phyloP scores from a whole-genome alignment of 2,329 filamentous ascomycete genomes.

The Paecilomyces fulvus region DNA sequence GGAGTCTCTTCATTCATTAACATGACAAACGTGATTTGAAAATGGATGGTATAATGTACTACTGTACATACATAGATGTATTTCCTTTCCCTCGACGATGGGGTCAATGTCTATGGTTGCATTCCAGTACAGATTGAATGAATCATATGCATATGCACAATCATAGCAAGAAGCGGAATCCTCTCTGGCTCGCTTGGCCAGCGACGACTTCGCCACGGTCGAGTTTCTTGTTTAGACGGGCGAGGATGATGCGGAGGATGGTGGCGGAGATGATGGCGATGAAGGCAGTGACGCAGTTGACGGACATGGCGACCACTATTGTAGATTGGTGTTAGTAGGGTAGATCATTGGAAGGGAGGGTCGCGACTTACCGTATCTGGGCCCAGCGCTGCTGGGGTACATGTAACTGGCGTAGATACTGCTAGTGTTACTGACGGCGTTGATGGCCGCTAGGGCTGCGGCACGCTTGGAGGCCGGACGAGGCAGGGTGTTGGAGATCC shows the following conservation, averaged over 20 bases:
- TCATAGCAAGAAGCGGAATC: slow-evolving; percentile 4
- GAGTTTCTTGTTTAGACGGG: slow-evolving; percentile 59
- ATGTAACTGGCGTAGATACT: slow-evolving; percentile 64
- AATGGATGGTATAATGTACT: too few species aligned
- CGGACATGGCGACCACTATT: slow-evolving; percentile 53
- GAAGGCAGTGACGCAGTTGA: slow-evolving; percentile 58
- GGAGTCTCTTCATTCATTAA: too few species aligned
- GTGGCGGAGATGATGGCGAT: slow-evolving; percentile 57
- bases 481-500: slow-evolving; percentile 69
- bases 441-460: slow-evolving; percentile 66
- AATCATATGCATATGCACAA: neutral
- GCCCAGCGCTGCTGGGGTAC: slow-evolving; percentile 46
- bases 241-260: slow-evolving; percentile 54
- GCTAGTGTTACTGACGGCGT: slow-evolving; percentile 60
- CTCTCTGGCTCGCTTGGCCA: slow-evolving; percentile 14
- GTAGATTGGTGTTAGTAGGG: slow-evolving; percentile 1
- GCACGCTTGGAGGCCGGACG: slow-evolving; percentile 68
- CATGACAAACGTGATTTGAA: too few species aligned
- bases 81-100: too few species aligned
- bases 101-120: too few species aligned
- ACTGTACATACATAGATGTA: too few species aligned
- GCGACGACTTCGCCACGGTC: slow-evolving; percentile 53
- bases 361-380: slow-evolving; percentile 28
- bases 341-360: slow-evolving; percentile 22
- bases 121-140: neutral